These are phyloP conservation scores for Gliomastix tumulicola DNA, from an alignment of 2,329 filamentous ascomycete genomes.

Conservation along the genomic window DNA sequence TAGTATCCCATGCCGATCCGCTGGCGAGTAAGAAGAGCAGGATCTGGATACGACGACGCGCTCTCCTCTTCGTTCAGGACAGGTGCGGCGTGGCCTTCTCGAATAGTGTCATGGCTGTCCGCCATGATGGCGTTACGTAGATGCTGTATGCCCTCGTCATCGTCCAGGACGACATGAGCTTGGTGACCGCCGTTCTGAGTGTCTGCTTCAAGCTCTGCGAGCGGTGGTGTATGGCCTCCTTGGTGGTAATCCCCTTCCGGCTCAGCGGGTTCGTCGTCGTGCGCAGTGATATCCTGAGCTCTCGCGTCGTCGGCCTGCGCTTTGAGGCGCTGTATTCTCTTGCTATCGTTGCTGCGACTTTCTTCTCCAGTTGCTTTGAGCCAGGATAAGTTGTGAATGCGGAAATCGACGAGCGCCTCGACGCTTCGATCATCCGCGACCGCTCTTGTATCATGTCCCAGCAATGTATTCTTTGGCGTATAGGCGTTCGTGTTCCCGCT, in stretches of 20 bases:
- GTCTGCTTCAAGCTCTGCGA: too few relatives aligned
- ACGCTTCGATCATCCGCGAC: conserved; percentile 88
- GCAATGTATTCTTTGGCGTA: conserved; percentile 75
- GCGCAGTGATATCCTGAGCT: conserved; percentile 34
- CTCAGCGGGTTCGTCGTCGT: conserved; percentile 12
- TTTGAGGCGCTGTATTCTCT: conserved; percentile 48
- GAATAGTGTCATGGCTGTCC: not conserved
- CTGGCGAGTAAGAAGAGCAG: conserved; percentile 35
- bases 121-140: not conserved
- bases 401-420: conserved; percentile 85
- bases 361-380: conserved; percentile 56
- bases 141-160: conserved; percentile 7
- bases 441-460: conserved; percentile 86
- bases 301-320: conserved; percentile 52
- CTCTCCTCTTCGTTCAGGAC: conserved; percentile 19
- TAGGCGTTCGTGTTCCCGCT: conserved; percentile 65
- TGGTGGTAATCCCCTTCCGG: conserved; percentile 7
- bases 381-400: conserved; percentile 82
- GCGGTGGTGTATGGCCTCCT: conserved; percentile 3
- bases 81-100: too few relatives aligned
- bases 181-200: conserved; percentile 16
- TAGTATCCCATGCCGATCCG: conserved; percentile 56
- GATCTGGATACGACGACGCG: conserved; percentile 38
- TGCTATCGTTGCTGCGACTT: conserved; percentile 48
- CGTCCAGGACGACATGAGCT: not conserved